Evolutionary conservation across 208 protist species (phyloP).

Genomic region (Wallacemonas sp.): DNA sequence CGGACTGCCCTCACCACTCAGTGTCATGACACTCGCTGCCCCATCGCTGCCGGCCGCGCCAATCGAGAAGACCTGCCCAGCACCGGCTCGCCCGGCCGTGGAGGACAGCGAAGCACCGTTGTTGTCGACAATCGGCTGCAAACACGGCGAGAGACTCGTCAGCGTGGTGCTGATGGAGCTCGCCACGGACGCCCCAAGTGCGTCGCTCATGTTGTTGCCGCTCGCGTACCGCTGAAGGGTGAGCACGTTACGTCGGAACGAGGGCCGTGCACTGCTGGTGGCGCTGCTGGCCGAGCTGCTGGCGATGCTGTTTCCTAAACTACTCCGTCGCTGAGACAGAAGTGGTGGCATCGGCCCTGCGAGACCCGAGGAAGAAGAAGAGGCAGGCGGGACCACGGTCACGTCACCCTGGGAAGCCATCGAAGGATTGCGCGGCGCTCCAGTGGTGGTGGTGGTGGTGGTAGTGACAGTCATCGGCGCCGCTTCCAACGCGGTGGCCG

Average conservation of each 20-base stretch:
- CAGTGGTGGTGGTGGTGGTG: too few relatives aligned
- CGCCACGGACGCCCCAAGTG: not conserved
- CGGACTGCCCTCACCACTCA: constrained; percentile 10
- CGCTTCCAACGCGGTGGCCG: not conserved
- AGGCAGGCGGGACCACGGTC: not conserved
- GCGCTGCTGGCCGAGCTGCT: constrained; percentile 25
- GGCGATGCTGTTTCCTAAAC: constrained; percentile 6
- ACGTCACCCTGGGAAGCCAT: not conserved
- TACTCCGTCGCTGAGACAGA: not conserved
- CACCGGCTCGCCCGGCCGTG: not conserved
- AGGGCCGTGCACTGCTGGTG: constrained; percentile 25
- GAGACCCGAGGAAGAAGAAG: too few relatives aligned
- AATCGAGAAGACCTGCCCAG: not conserved
- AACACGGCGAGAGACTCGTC: constrained; percentile 7
- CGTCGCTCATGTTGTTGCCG: constrained; percentile 4
- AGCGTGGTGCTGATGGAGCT: constrained; percentile 15
- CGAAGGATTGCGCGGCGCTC: constrained; percentile 13
- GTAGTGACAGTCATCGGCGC: too few relatives aligned
- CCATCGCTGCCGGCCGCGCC: not conserved
- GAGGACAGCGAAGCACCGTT: constrained; percentile 8
- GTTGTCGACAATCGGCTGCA: constrained; percentile 3
- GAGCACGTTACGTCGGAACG: constrained; percentile 23
- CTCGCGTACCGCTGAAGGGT: constrained; percentile 9
- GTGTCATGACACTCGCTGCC: not conserved
- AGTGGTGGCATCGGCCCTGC: constrained; percentile 3